These are phyloP conservation scores for Cadophora gregata DNA, from an alignment of 2,329 filamentous ascomycete genomes.

Conservation along the genomic window DNA sequence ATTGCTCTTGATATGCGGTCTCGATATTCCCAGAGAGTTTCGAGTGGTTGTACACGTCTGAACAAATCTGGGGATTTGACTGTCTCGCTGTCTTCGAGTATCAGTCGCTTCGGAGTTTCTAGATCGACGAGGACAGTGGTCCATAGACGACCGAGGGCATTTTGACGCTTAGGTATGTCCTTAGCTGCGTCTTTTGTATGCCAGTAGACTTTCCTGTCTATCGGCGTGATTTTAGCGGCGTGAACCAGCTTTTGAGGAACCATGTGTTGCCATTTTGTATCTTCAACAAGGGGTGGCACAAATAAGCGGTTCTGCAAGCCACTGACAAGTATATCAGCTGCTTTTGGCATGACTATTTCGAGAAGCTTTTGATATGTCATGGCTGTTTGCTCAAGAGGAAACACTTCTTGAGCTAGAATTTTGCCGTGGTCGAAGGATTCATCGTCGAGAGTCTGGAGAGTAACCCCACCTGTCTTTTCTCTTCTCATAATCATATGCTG, in stretches of 20 bases:
- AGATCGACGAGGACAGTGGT: slow-evolving; percentile 46
- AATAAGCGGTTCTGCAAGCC: slow-evolving; percentile 69
- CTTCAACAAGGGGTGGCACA: slow-evolving; percentile 58
- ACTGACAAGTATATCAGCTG: slow-evolving; percentile 72
- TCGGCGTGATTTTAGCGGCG: slow-evolving; percentile 75
- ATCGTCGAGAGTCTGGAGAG: slow-evolving; percentile 85
- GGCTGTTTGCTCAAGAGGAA: slow-evolving; percentile 54
- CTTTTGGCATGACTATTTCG: slow-evolving; percentile 63
- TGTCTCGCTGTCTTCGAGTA: slow-evolving; percentile 37
- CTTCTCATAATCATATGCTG: slow-evolving; percentile 78
- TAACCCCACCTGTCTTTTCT: slow-evolving; percentile 71
- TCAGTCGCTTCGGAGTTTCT: slow-evolving; percentile 33
- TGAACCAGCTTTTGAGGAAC: slow-evolving; percentile 48
- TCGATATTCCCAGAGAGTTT: not conserved
- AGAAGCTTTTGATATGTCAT: slow-evolving; percentile 58
- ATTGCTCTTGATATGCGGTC: not conserved
- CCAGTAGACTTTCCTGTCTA: slow-evolving; percentile 55
- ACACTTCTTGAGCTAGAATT: slow-evolving; percentile 74
- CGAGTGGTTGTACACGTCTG: not conserved
- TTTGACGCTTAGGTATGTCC: slow-evolving; percentile 43
- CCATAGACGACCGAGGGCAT: slow-evolving; percentile 73
- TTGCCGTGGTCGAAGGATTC: slow-evolving; percentile 78
- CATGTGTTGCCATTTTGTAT: not conserved
- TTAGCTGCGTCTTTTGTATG: not conserved
- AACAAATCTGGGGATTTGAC: slow-evolving; percentile 20